phyloP scores from a whole-genome alignment of 2,329 filamentous ascomycete genomes.

The Verticillium nubilum region DNA sequence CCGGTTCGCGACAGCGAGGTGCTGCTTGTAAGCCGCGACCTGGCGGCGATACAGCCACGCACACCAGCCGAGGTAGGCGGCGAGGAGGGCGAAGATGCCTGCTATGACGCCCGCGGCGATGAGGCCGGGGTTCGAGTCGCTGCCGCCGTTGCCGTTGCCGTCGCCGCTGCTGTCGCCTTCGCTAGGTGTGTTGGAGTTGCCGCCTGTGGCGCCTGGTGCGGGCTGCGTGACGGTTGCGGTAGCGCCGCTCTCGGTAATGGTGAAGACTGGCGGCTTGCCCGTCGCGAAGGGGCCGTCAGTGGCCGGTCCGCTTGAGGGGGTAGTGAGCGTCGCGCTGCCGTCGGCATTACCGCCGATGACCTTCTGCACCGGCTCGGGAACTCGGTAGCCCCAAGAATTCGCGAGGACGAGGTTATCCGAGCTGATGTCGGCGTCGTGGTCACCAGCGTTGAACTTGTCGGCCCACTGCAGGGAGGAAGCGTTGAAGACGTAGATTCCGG shows the following conservation, averaged over 20 bases:
- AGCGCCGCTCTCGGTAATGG: slow-evolving; percentile 46
- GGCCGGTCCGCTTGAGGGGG: slow-evolving; percentile 54
- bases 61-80: slow-evolving; percentile 64
- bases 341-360: slow-evolving; percentile 55
- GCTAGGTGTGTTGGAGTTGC: slow-evolving; percentile 22
- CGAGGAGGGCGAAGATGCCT: slow-evolving; percentile 56
- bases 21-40: slow-evolving; percentile 62
- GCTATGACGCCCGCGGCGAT: slow-evolving; percentile 53
- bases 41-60: slow-evolving; percentile 69
- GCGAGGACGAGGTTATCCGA: slow-evolving; percentile 47
- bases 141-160: not conserved
- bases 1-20: slow-evolving; percentile 60
- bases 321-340: slow-evolving; percentile 62
- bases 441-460: slow-evolving; percentile 54
- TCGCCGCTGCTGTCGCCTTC: not conserved
- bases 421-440: slow-evolving; percentile 38
- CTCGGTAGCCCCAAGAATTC: slow-evolving; percentile 59
- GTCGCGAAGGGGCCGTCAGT: slow-evolving; percentile 67
- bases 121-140: slow-evolving; percentile 29
- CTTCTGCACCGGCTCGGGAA: slow-evolving; percentile 57
- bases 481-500: slow-evolving; percentile 70
- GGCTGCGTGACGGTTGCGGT: slow-evolving; percentile 36
- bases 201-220: slow-evolving; percentile 29
- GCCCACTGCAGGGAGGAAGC: slow-evolving; percentile 59
- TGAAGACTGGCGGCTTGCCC: slow-evolving; percentile 64